Conservation (phyloP, 2,329 filamentous ascomycete species). For the Colletotrichum orchidophilum region DNA sequence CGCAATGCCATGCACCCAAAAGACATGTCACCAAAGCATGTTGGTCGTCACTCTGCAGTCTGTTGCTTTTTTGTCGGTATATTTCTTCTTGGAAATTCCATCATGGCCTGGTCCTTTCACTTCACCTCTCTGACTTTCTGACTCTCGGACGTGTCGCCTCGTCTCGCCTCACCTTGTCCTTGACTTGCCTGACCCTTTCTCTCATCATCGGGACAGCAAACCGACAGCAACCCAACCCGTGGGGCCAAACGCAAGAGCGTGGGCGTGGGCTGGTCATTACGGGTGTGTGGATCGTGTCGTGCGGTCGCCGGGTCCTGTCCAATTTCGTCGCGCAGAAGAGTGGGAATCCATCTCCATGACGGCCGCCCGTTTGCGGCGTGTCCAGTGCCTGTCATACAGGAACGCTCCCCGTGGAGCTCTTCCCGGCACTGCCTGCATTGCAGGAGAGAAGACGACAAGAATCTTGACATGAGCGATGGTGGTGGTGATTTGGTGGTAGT, state of each 20-base stretch:
- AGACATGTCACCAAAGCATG: conserved; percentile 7
- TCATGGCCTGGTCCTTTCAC: conserved; percentile 8
- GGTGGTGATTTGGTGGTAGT: background rate
- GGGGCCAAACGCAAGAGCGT: conserved; percentile 6
- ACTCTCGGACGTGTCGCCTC: background rate
- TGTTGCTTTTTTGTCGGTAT: conserved; percentile 16
- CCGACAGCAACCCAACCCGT: conserved; percentile 8
- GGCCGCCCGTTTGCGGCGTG: background rate
- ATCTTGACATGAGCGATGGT: background rate
- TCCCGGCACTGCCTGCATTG: background rate
- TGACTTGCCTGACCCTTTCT: background rate
- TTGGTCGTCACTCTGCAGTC: background rate
- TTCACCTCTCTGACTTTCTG: background rate
- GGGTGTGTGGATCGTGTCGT: conserved; percentile 15
- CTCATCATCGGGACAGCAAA: conserved; percentile 27
- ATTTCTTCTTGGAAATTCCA: background rate
- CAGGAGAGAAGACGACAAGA: conserved; percentile 20
- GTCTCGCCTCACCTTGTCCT: background rate
- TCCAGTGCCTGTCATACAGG: background rate
- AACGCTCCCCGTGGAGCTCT: background rate
- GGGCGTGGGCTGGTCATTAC: background rate
- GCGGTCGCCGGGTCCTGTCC: conserved; percentile 23
- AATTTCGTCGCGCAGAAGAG: conserved; percentile 24
- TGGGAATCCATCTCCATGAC: conserved; percentile 24
- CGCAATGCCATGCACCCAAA: background rate